Evolutionary conservation across 129 eudicot genomes (phyloP), one percentile per base, ranked within the genome.

Genomic region (Centella asiatica): DNA sequence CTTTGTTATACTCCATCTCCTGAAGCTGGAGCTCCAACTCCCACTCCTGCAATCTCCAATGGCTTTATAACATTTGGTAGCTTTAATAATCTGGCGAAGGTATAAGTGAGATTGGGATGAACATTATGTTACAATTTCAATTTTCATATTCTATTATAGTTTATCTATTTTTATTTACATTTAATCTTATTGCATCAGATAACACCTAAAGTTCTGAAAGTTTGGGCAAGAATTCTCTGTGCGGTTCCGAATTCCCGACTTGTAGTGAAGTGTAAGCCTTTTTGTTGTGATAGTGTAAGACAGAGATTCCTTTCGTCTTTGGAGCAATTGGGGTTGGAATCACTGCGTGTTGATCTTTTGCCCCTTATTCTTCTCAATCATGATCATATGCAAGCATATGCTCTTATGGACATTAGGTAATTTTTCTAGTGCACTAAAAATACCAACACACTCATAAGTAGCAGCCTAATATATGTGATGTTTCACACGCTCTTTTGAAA

Each of bases 361-460:
- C 98, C 95, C 28, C 72, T 90, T 53, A 90, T 90, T 74, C 80
- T 90, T 74, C 87, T 90, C 57, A 90, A 87, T 71, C 95, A 90
- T 66, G 98, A 90, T 64, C 95, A 90, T 69, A 87, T 90, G 98
- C 98, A 90, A 78, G 87, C 98, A 44, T 90, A 90, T 78, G 71
- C 98, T 69, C 86, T 87, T 33, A 90, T 90, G 98, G 98, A 90
- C 77, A 87, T 90, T n/a, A 90, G 98, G 98, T 90, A 68, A 62
- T 32, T 39, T n/a, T 44, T 56, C 19, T 37, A 0, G 42, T 37
- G 8, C 8, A 37, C 12, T 2, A 37, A 37, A 13, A 3, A 37
- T 2, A 37, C n/a, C n/a, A n/a, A n/a, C n/a, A n/a, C n/a, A n/a
- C 59, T 6, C 1, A 53, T 25, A 8, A 52, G 13, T 26, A 53